A percentile compares a stretch with the other conserved stretches of the same genome.
phyloP scores from a whole-genome alignment of 805 yeast species.

The Wickerhamomyces sydowiorum region DNA sequence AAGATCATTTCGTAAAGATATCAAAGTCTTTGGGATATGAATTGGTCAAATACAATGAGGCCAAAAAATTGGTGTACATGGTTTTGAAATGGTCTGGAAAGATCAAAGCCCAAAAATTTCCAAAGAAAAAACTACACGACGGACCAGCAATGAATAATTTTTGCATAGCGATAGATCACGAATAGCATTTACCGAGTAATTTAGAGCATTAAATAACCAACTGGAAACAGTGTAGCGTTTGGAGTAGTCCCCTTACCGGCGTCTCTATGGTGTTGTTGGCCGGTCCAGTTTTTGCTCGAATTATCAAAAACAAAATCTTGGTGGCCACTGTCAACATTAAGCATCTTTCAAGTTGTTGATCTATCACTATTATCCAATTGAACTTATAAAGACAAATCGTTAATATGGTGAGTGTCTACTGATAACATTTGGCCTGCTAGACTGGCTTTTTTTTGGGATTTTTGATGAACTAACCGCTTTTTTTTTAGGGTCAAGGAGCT shows the following conservation, averaged over 20 bases:
- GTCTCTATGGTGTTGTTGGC: no score
- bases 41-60: constrained; percentile 41
- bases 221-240: no score
- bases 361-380: not conserved
- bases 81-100: constrained; percentile 45
- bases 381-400: not conserved
- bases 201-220: no score
- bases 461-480: not conserved
- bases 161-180: constrained; percentile 40
- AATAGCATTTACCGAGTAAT: no score
- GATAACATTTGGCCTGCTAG: no score
- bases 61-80: constrained; percentile 73
- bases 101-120: constrained; percentile 2
- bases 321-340: no score
- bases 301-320: no score
- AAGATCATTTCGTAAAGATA: constrained; percentile 34
- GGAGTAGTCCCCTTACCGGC: not conserved
- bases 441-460: not conserved
- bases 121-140: constrained; percentile 45
- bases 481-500: constrained; percentile 45
- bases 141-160: constrained; percentile 70
- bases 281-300: no score
- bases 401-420: no score
- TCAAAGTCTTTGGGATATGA: constrained; percentile 58
- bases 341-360: no score